These are phyloP conservation scores for Talinum fruticosum DNA, from an alignment of 148 eudicot genomes.

Conservation along the genomic window DNA sequence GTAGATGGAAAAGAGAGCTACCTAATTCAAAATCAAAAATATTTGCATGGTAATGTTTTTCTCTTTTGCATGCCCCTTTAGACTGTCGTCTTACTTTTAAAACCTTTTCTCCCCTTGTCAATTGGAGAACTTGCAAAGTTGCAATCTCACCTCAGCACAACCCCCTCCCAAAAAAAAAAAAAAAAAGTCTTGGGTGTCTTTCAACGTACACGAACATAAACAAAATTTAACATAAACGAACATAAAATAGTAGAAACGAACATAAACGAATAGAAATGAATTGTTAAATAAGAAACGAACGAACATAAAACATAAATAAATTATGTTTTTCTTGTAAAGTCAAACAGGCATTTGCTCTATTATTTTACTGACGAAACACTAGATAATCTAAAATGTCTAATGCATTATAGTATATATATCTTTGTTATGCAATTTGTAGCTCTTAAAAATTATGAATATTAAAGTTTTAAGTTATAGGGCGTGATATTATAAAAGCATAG, in stretches of 20 bases:
- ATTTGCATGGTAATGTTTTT: constrained; percentile 20
- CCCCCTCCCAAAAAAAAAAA: not conserved
- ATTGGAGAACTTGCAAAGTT: not conserved
- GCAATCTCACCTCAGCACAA: not conserved
- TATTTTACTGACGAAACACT: not conserved
- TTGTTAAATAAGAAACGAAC: too few species aligned
- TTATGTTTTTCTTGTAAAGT: too few species aligned
- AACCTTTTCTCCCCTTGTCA: not conserved
- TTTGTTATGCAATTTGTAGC: not conserved
- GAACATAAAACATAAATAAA: too few species aligned
- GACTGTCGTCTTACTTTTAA: not conserved
- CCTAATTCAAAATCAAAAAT: constrained; percentile 15
- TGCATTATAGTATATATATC: not conserved
- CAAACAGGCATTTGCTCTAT: too few species aligned
- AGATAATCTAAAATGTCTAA: not conserved
- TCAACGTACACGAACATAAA: too few species aligned
- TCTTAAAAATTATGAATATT: too few species aligned
- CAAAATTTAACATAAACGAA: too few species aligned
- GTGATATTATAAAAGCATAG: too few species aligned
- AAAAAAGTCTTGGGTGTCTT: too few species aligned
- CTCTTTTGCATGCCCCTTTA: constrained; percentile 10
- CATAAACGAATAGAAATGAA: too few species aligned
- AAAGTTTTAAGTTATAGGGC: too few species aligned
- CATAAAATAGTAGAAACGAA: too few species aligned
- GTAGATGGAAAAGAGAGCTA: constrained; percentile 26